A percentile compares a stretch with the other conserved stretches of the same genome.
Conservation (phyloP, 352 stramenopile genomes). For the Globisporangium splendens region DNA sequence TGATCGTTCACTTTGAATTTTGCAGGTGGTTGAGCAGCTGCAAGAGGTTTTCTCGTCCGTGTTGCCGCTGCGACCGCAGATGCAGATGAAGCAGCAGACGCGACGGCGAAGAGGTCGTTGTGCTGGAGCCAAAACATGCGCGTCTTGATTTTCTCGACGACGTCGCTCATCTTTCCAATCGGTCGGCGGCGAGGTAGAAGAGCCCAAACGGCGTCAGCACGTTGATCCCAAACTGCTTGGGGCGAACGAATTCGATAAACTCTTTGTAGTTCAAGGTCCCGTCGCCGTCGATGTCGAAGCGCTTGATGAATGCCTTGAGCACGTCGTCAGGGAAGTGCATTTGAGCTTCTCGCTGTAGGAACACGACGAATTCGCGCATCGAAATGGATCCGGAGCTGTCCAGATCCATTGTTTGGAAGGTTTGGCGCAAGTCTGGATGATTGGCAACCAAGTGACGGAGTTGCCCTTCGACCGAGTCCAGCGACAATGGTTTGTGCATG, state of each 20-base stretch:
- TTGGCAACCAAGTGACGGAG: constrained; percentile 26
- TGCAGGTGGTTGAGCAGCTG: background rate
- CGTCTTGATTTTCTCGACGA: constrained; percentile 37
- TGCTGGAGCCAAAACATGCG: constrained; percentile 60
- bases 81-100: constrained; percentile 7
- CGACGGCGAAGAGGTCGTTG: constrained; percentile 35
- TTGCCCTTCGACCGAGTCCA: constrained; percentile 39
- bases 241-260: constrained; percentile 38
- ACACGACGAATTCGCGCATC: constrained; percentile 25
- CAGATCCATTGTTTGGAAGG: constrained; percentile 28
- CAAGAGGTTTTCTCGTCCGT: background rate
- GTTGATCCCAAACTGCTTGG: constrained; percentile 39
- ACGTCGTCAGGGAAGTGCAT: constrained; percentile 29
- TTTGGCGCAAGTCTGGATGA: constrained; percentile 22
- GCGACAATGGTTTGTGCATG: constrained; percentile 21
- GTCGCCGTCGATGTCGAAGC: constrained; percentile 45
- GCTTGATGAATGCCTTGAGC: constrained; percentile 35
- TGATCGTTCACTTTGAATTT: constrained; percentile 37
- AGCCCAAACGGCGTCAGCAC: constrained; percentile 45
- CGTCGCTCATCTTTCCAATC: constrained; percentile 19
- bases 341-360: constrained; percentile 24
- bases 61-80: background rate
- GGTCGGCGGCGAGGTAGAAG: constrained; percentile 32
- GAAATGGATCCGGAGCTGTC: constrained; percentile 34
- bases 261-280: constrained; percentile 40